Conservation (phyloP, 208 protist genomes). For the Leishmania arabica region DNA sequence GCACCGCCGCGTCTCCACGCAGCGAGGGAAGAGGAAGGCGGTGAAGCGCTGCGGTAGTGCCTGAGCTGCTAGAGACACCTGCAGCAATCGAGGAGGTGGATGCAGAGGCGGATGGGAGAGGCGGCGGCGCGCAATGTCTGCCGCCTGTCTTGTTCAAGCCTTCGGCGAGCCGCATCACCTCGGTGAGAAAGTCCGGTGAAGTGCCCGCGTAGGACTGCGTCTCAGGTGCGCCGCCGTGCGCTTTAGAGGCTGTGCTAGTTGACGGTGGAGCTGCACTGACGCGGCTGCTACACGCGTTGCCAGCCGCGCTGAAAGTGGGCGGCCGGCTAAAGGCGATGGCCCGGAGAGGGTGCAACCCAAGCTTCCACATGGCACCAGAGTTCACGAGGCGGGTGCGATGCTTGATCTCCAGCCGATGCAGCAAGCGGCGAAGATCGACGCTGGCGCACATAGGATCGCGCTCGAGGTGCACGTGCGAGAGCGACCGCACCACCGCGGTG, state of each 20-base stretch:
- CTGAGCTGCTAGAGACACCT: neutral
- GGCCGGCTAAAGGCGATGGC: neutral
- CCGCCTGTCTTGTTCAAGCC: neutral
- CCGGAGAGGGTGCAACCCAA: conserved; percentile 35
- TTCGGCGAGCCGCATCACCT: conserved; percentile 5
- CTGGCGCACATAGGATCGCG: conserved; percentile 52
- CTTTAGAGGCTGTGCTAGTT: neutral
- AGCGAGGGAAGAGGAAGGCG: neutral
- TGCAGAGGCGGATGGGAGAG: neutral
- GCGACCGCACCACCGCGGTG: conserved; percentile 35
- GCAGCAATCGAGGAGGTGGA: neutral
- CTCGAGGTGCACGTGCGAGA: conserved; percentile 43
- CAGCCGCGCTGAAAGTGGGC: neutral
- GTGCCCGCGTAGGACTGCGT: neutral
- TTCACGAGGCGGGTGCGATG: conserved; percentile 41
- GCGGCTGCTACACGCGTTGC: neutral
- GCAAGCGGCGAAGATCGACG: conserved; percentile 34
- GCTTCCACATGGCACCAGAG: conserved; percentile 39
- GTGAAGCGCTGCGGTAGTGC: neutral
- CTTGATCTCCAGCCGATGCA: conserved; percentile 35
- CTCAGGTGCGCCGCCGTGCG: neutral
- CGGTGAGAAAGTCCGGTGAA: conserved; percentile 9
- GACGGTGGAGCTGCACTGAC: neutral
- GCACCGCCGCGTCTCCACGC: neutral
- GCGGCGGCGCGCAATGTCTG: neutral